phyloP scores from a whole-genome alignment of 2,329 filamentous ascomycete genomes.

The Epichloe glyceriae region DNA sequence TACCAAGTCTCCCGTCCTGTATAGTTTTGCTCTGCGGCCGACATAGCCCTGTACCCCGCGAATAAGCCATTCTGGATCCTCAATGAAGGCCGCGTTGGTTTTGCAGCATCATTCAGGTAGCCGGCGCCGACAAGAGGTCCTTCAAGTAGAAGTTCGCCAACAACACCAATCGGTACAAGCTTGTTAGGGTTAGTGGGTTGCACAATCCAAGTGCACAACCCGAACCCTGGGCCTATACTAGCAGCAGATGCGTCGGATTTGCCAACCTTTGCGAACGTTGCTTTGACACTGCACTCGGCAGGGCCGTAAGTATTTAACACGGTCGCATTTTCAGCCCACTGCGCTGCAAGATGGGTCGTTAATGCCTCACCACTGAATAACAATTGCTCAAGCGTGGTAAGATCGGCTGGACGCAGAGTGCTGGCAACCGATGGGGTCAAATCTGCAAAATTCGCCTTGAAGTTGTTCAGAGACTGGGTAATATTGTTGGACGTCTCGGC shows the following conservation, averaged over 20 bases:
- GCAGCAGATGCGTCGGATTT: neutral
- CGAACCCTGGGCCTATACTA: conserved; percentile 4
- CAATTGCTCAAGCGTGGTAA: neutral
- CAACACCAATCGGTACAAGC: conserved; percentile 17
- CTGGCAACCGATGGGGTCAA: conserved; percentile 31
- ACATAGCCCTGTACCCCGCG: neutral
- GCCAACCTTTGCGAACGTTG: neutral
- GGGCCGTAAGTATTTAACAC: conserved; percentile 4
- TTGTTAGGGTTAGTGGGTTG: neutral
- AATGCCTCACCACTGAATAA: conserved; percentile 3
- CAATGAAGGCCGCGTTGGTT: conserved; percentile 30
- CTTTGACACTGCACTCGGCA: conserved; percentile 3
- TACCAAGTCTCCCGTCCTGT: conserved; percentile 35
- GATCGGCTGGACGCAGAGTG: conserved; percentile 12
- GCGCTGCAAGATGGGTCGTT: neutral
- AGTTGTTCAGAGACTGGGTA: conserved; percentile 24
- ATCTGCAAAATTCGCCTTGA: conserved; percentile 28
- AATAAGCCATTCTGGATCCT: conserved; percentile 21
- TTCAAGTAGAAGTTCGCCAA: conserved; percentile 25
- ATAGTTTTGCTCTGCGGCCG: conserved; percentile 16
- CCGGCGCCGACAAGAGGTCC: conserved; percentile 33
- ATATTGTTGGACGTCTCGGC: conserved; percentile 34
- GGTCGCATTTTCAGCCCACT: neutral
- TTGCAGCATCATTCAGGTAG: conserved; percentile 32
- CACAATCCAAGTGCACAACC: conserved; percentile 4